Evolutionary conservation across 371 early-diverging fungal genomes (phyloP), one percentile per base, ranked within the genome.

Genomic region (Thermomucor indicae-seudaticae): DNA sequence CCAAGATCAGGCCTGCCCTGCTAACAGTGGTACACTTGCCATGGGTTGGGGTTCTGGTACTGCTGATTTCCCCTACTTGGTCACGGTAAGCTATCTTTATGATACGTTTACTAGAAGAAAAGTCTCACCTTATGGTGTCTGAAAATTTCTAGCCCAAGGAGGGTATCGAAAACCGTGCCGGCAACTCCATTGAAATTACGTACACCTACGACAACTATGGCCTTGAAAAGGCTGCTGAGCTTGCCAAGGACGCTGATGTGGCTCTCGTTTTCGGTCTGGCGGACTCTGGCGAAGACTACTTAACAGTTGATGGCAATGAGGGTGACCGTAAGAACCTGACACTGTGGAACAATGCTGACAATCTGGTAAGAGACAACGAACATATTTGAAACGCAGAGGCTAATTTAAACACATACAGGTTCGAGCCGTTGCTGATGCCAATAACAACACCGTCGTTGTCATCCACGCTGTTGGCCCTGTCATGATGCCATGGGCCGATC

Each of bases 11-110:
- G 64, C 62, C 4, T 68, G 67, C 44, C n/a, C n/a, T n/a, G n/a
- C n/a, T n/a, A 53, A 45, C 25, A 45, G 34, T 16, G 86, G 83
- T 14, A 77, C 75, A 6, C 55, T 85, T 16, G 80, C 83, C 34
- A 67, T 73, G 55, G 84, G 84, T 17, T 82, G 84, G 83, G 86
- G 86, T 1, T 77, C 78, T 39, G 86, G 86, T 39, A 74, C 82
- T 16, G 57, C 72, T 22, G 52, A 64, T n/a, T 85, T 72, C 64
- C 78, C 83, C 16, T 83, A 82, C 52, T 30, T 83, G n/a, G 57
- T 82, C 41, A 67, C 72, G 4, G 67, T 71, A 58, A 54, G 62
- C 48, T 14, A 8, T 16, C n/a, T 43, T 20, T n/a, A 19, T 25
- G 11, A 25, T 10, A 25, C 6, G 3, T 20, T n/a, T n/a, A n/a